Evolutionary conservation across 768 basidiomycete species (phyloP).

Genomic region (Termitomyces sp.): DNA sequence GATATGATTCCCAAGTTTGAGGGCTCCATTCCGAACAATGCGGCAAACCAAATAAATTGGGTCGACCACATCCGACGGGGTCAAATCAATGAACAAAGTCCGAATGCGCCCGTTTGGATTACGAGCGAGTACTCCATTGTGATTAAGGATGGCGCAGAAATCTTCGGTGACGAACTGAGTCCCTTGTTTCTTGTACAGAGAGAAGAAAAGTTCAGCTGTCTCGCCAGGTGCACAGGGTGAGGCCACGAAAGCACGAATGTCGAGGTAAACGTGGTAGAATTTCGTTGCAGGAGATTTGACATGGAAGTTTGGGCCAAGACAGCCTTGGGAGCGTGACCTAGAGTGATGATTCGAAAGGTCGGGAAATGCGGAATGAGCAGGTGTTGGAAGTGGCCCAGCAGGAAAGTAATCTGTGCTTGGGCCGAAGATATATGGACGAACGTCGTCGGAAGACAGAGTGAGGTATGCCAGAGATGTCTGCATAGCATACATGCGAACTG

Average conservation of each 20-base stretch:
- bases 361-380: constrained; percentile 70
- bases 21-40: constrained; percentile 82
- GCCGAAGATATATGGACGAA: constrained; percentile 38
- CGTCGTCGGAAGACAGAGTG: constrained; percentile 46
- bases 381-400: constrained; percentile 50
- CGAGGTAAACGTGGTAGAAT: constrained; percentile 89
- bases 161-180: constrained; percentile 92
- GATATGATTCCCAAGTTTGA: constrained; percentile 66
- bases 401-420: constrained; percentile 45
- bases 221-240: constrained; percentile 89
- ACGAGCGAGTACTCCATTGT: constrained; percentile 84
- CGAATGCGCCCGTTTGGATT: constrained; percentile 74
- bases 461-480: constrained; percentile 81
- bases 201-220: constrained; percentile 91
- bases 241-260: constrained; percentile 89
- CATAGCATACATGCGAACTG: constrained; percentile 88
- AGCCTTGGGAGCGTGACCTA: constrained; percentile 37
- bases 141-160: constrained; percentile 84
- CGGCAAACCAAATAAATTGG: constrained; percentile 88
- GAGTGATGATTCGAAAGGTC: constrained; percentile 41
- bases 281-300: constrained; percentile 49
- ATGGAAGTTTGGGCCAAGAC: constrained; percentile 25
- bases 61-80: constrained; percentile 79
- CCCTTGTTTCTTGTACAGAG: constrained; percentile 83
- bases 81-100: constrained; percentile 89